A percentile compares a stretch with the other conserved stretches of the same genome.
Evolutionary conservation across 148 eudicot genomes (phyloP).

Genomic region (Rhododendron henanense): DNA sequence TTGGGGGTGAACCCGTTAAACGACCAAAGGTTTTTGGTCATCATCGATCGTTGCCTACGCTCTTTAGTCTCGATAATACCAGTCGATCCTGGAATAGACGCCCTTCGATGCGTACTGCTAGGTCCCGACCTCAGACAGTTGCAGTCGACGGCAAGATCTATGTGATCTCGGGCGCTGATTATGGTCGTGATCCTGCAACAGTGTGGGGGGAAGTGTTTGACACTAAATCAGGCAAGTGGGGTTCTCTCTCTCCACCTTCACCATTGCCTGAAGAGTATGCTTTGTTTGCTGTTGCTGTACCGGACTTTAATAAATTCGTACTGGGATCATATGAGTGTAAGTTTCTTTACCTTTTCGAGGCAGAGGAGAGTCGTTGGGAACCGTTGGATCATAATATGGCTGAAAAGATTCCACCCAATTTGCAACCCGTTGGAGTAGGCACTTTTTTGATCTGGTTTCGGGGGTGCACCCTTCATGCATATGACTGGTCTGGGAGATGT

Average conservation of each 20-base stretch:
- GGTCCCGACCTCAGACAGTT: neutral
- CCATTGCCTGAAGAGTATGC: neutral
- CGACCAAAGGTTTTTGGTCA: neutral
- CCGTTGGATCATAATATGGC: neutral
- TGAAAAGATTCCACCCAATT: neutral
- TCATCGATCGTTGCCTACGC: neutral
- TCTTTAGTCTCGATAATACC: neutral
- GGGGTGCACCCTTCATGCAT: neutral
- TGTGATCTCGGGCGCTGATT: neutral
- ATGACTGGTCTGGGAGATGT: neutral
- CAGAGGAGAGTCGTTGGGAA: neutral
- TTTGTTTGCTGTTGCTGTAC: neutral
- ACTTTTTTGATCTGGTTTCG: neutral
- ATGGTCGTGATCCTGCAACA: neutral
- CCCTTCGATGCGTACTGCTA: neutral
- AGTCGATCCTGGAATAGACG: neutral
- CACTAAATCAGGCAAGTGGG: neutral
- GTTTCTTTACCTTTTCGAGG: neutral
- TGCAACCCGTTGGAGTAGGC: neutral
- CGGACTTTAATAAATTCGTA: neutral
- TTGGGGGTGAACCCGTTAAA: neutral
- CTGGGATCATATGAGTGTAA: neutral
- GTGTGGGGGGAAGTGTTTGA: neutral
- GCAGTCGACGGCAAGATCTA: neutral
- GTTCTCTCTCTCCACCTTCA: neutral